phyloP scores from a whole-genome alignment of 371 early-diverging fungal species.

The Apophysomyces sp. region DNA sequence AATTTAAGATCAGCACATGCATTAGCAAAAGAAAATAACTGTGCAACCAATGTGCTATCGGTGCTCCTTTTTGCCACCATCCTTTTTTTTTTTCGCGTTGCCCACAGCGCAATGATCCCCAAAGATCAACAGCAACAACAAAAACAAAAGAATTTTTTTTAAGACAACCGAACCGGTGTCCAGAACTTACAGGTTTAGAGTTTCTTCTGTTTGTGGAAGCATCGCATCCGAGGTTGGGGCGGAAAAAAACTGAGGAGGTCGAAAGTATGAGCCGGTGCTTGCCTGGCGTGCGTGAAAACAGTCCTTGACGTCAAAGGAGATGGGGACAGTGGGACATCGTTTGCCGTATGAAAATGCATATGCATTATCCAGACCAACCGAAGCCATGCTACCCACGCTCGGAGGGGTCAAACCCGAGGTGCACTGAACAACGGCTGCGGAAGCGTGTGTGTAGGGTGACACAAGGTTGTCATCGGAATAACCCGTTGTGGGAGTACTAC shows the following conservation, averaged over 20 bases:
- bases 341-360: background rate
- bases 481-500: constrained; percentile 3
- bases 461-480: constrained; percentile 4
- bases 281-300: background rate
- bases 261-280: background rate
- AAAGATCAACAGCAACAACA: background rate
- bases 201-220: constrained; percentile 2
- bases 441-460: background rate
- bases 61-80: background rate
- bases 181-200: constrained; percentile 1
- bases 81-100: background rate
- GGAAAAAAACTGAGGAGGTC: background rate
- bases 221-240: background rate
- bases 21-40: background rate
- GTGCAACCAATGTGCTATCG: constrained; percentile 1
- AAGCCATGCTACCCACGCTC: background rate
- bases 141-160: background rate
- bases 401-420: background rate
- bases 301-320: background rate
- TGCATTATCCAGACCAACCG: background rate
- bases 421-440: background rate
- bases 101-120: background rate
- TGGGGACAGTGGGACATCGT: background rate
- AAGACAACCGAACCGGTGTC: background rate
- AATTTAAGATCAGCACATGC: background rate